Percentiles rank a stretch among this genome's conserved stretches.
Evolutionary conservation across 2,329 filamentous ascomycete genomes (phyloP).

Genomic region (Beauveria sp.): DNA sequence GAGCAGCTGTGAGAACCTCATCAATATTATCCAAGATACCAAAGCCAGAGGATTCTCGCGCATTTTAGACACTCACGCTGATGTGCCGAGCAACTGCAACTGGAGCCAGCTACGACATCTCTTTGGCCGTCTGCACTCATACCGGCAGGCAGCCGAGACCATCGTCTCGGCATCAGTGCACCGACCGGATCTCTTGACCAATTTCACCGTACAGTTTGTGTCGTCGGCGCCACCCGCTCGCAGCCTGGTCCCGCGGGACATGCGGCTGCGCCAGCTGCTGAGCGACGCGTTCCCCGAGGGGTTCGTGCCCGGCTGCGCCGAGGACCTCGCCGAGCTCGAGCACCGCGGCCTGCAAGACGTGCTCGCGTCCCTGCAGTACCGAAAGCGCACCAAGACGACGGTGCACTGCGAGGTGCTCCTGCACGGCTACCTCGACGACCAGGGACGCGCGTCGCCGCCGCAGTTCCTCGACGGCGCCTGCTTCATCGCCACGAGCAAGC

Average conservation of each 20-base stretch:
- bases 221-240: neutral
- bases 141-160: conserved; percentile 15
- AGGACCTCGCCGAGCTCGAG: neutral
- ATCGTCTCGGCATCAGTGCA: conserved; percentile 8
- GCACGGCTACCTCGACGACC: conserved; percentile 15
- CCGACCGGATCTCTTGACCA: conserved; percentile 18
- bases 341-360: conserved; percentile 6
- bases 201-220: neutral
- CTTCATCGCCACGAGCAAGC: conserved; percentile 31
- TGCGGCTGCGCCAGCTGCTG: neutral
- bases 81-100: conserved; percentile 10
- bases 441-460: neutral
- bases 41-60: neutral
- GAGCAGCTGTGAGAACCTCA: neutral
- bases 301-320: too few relatives aligned
- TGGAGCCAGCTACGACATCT: conserved; percentile 17
- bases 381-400: conserved; percentile 15
- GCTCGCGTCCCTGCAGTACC: conserved; percentile 8
- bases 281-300: neutral
- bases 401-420: conserved; percentile 27
- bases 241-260: neutral
- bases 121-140: conserved; percentile 19
- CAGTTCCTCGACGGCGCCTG: conserved; percentile 21
- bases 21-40: neutral
- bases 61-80: neutral